Conservation (phyloP, 2,329 filamentous ascomycete species). For the Ceratocystiopsis sp. region DNA sequence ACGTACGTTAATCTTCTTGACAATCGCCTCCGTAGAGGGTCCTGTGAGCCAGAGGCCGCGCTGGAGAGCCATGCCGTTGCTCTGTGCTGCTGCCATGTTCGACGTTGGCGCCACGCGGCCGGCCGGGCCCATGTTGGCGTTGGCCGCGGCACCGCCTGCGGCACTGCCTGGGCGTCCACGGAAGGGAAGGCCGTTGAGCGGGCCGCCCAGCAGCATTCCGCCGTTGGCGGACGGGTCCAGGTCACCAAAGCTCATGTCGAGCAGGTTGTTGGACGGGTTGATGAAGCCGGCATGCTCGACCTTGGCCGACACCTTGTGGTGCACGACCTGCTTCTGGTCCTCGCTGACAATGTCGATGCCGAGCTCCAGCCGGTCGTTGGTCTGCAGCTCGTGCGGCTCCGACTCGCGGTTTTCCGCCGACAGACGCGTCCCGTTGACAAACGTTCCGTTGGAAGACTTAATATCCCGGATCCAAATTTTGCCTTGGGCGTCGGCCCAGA, state of each 20-base stretch:
- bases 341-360: slow-evolving; percentile 98
- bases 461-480: slow-evolving; percentile 95
- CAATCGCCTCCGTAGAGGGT: slow-evolving; percentile 84
- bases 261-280: slow-evolving; percentile 53
- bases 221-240: slow-evolving; percentile 59
- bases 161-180: slow-evolving; percentile 49
- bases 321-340: slow-evolving; percentile 94
- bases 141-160: slow-evolving; percentile 12
- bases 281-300: slow-evolving; percentile 88
- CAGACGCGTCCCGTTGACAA: slow-evolving; percentile 81
- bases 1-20: slow-evolving; percentile 70
- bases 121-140: slow-evolving; percentile 43
- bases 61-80: slow-evolving; percentile 50
- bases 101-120: slow-evolving; percentile 40
- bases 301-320: slow-evolving; percentile 94
- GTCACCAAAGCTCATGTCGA: slow-evolving; percentile 86
- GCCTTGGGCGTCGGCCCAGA: slow-evolving; percentile 71
- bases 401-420: slow-evolving; percentile 93
- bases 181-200: slow-evolving; percentile 47
- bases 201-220: slow-evolving; percentile 43
- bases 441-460: slow-evolving; percentile 96
- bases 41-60: slow-evolving; percentile 76
- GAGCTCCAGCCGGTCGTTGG: slow-evolving; percentile 80
- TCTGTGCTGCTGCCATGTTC: slow-evolving; percentile 29
- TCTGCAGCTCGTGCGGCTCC: slow-evolving; percentile 82